Base-by-base conservation (phyloP, 2,329 filamentous ascomycete genomes). In the Lasiodiplodia theobromae region DNA sequence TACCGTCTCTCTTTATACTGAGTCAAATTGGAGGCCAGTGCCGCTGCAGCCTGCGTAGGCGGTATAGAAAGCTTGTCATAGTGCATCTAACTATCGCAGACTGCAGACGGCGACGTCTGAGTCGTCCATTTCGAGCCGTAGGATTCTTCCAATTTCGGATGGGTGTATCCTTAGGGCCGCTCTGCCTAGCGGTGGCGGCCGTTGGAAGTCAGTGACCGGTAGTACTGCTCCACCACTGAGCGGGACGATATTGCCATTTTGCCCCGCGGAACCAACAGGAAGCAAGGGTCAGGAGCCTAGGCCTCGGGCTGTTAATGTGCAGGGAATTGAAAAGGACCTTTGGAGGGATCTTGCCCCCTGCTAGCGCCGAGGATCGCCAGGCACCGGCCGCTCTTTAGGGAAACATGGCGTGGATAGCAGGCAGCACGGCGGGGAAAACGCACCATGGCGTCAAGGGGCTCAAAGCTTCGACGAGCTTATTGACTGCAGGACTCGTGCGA, bases 301-400 rank as follows among this genome's bases (percentile, higher is more conserved):
- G 7, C 44, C n/a, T 52, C 47, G 60, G 60, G 4, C 21, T 23
- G 37, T 12, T 52, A 16, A 25, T 64, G 31, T 47, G 25, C 52
- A 31, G 38, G 21, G 23, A 44, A 64, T 52, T 37, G 12, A 11
- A 52, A 8, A 64, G 60, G 60, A 64, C 60, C 60, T 49, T 21
- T 52, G 14, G 58, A 38, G 28, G 60, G 60, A 64, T 64, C n/a
- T 11, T 16, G 11, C 37, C 37, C 60, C 60, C 60, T 64, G 60
- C 60, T 64, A 64, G 60, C 37, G 60, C 37, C 44, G 44, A 52
- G 47, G 60, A 64, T 64, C 60, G 34, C 5, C 60, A 64, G 60
- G 60, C 60, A 52, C 60, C 60, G 10, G 47, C 12, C 47, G 40
- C 31, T n/a, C 23, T 12, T 64, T 14, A 11, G 14, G 16, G 44